Evolutionary conservation across 2,329 filamentous ascomycete genomes (phyloP).

Genomic region (Fusarium camptoceras): DNA sequence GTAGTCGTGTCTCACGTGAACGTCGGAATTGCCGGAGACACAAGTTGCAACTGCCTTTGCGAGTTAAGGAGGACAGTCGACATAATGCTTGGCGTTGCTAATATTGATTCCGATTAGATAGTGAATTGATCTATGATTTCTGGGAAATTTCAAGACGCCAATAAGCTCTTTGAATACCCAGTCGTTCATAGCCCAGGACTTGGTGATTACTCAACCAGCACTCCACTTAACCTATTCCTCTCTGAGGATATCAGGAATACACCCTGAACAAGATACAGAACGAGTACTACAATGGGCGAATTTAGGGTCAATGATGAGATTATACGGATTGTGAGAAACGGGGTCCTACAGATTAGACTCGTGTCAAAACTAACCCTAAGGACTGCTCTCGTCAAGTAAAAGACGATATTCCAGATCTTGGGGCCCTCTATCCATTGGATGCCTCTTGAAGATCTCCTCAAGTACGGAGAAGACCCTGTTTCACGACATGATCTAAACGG

Average conservation of each 20-base stretch:
- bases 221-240: background rate
- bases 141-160: background rate
- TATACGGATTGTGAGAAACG: background rate
- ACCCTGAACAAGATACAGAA: background rate
- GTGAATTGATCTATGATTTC: no score
- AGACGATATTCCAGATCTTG: background rate
- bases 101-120: background rate
- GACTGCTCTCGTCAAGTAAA: background rate
- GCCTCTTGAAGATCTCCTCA: slow-evolving; percentile 10
- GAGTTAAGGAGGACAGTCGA: background rate
- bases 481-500: slow-evolving; percentile 30
- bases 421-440: background rate
- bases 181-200: background rate
- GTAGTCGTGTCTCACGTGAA: slow-evolving; percentile 1
- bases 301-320: background rate
- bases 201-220: background rate
- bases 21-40: slow-evolving; percentile 19
- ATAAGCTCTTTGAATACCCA: background rate
- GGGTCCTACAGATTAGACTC: background rate
- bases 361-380: background rate
- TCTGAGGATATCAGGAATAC: background rate
- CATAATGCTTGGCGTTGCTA: background rate
- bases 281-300: background rate
- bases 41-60: background rate
- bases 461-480: slow-evolving; percentile 27